Evolutionary conservation across 192 early-diverging fungal genomes (phyloP), one percentile per base, ranked within the genome.

Genomic region (Podila epigama): DNA sequence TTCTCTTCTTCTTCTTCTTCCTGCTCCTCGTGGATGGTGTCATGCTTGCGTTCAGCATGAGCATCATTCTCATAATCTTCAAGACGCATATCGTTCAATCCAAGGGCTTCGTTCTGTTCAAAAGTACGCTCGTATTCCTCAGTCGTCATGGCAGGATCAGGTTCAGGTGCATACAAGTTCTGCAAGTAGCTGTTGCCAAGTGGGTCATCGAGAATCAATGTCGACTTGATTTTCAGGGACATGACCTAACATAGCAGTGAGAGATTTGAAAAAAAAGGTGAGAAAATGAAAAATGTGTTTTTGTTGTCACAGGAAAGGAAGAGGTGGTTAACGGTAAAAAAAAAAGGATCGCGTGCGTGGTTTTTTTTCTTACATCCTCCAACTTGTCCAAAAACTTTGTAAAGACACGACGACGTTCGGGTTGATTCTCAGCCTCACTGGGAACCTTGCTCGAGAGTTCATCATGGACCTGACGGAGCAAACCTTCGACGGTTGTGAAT

Each of bases 401-500:
- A 60, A 93, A 98, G 35, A 75, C 73, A 8, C 60, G 66, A 36
- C 83, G 80, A 66, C 87, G 79, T 29, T 91, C 86, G 2, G 67
- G 55, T 13, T 71, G 60, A 66, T 98, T 92, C 57, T 96, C 96
- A 6, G 70, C 67, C 28, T 86, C 60, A 70, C 91, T 92, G n/a
- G 90, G 89, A 16, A 87, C 79, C 51, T 85, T 84, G 10, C 66
- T 79, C 39, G 86, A 75, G 18, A 97, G 84, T 84, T 98, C 95
- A 1, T 95, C 92, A 61, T 95, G 86, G 4, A 97, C 91, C 82
- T 97, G 95, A 33, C 87, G 80, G 64, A 98, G 69, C 52, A 98
- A 84, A 8, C 96, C 96, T 81, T 98, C 96, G 27, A 98, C 89
- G 3, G 96, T 98, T 3, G 96, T 98, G 70, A 98, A 98, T 34